Conservation (phyloP, 2,329 filamentous ascomycete species). For the Zasmidium citrigriseum region DNA sequence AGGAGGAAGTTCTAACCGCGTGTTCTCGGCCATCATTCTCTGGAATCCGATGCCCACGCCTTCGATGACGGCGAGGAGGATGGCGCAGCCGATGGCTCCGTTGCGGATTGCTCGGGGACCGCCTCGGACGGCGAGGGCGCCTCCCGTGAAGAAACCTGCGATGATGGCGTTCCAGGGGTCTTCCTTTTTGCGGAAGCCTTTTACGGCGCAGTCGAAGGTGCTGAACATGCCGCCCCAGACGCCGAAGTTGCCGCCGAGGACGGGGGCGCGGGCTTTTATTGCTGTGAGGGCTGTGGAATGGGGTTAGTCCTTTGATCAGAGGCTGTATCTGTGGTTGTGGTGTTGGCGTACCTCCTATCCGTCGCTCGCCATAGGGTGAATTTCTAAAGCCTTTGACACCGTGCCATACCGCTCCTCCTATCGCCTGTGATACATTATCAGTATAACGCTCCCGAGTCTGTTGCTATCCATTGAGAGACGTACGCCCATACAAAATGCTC, state of each 20-base stretch:
- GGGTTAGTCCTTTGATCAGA: background rate
- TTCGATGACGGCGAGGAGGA: conserved; percentile 93
- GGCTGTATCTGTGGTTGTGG: background rate
- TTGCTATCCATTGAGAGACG: conserved; percentile 34
- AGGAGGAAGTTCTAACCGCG: conserved; percentile 68
- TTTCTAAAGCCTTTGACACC: conserved; percentile 73
- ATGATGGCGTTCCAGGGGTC: conserved; percentile 98
- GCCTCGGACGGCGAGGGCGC: conserved; percentile 86
- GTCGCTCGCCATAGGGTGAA: conserved; percentile 77
- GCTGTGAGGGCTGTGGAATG: conserved; percentile 71
- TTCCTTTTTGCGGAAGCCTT: conserved; percentile 86
- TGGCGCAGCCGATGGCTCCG: conserved; percentile 92
- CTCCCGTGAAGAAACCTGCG: conserved; percentile 94
- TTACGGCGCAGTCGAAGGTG: conserved; percentile 95
- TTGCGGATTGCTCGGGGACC: conserved; percentile 91
- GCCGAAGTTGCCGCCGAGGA: conserved; percentile 96
- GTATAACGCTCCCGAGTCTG: background rate
- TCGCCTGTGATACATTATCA: conserved; percentile 25
- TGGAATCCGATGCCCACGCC: conserved; percentile 95
- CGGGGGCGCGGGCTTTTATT: conserved; percentile 94
- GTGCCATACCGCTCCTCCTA: conserved; percentile 76
- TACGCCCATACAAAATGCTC: conserved; percentile 96
- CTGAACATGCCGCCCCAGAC: conserved; percentile 97
- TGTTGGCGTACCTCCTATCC: conserved; percentile 68
- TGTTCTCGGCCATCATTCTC: conserved; percentile 89